These are phyloP conservation scores for Filosporella fistucella DNA, from an alignment of 495 filamentous ascomycete genomes.

Conservation along the genomic window DNA sequence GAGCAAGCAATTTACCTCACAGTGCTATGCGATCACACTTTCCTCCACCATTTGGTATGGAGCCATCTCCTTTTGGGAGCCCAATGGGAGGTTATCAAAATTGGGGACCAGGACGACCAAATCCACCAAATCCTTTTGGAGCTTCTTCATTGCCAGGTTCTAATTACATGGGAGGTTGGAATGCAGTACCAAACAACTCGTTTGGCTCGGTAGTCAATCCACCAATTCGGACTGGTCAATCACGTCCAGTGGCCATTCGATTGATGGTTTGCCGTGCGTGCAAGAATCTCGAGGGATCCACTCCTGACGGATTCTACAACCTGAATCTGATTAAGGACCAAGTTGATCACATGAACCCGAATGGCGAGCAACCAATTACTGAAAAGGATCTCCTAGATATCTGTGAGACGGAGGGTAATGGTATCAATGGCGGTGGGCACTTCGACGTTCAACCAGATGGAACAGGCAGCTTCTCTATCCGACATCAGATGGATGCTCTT, in stretches of 20 bases:
- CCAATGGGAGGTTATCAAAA: constrained; percentile 16
- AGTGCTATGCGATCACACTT: constrained; percentile 13
- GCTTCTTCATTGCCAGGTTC: constrained; percentile 22
- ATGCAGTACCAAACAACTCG: constrained; percentile 3
- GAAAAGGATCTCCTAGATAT: constrained; percentile 79
- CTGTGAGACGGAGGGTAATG: constrained; percentile 85
- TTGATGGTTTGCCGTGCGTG: constrained; percentile 46
- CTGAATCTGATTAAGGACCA: constrained; percentile 61
- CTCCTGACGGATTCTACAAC: constrained; percentile 57
- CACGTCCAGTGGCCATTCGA: constrained; percentile 40
- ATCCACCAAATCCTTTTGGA: constrained; percentile 23
- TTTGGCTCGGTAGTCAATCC: constrained; percentile 21
- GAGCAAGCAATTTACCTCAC: constrained; percentile 24
- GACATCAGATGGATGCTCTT: constrained; percentile 52
- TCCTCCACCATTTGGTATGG: constrained; percentile 22
- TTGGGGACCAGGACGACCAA: constrained; percentile 19
- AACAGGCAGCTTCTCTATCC: constrained; percentile 48
- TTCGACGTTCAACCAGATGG: constrained; percentile 61
- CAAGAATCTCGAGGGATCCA: constrained; percentile 35
- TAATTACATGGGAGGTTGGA: constrained; percentile 22
- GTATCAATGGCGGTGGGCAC: constrained; percentile 81
- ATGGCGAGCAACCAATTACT: constrained; percentile 53
- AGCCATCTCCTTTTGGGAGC: constrained; percentile 17
- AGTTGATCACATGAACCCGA: constrained; percentile 56
- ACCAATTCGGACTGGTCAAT: constrained; percentile 29